Evolutionary conservation across 441 rosid genomes (phyloP).

Genomic region (Daphne laureola): DNA sequence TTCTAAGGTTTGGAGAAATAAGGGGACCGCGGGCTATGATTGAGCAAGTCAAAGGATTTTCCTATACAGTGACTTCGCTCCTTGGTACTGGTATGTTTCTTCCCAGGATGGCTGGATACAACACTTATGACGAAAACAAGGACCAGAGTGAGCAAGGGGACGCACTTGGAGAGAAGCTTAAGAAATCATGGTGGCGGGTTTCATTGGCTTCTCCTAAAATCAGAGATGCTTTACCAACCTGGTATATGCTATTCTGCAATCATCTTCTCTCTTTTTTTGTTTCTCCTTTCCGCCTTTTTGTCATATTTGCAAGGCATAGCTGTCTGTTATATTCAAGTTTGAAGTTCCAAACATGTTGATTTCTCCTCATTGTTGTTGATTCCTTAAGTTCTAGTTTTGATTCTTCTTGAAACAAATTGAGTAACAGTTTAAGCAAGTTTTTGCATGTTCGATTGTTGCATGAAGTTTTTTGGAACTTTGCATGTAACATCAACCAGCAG

Average conservation of each 20-base stretch:
- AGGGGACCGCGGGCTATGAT: slow-evolving; percentile 75
- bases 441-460: slow-evolving; percentile 5
- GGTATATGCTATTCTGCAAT: slow-evolving; percentile 28
- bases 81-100: slow-evolving; percentile 71
- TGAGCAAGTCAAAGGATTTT: slow-evolving; percentile 94
- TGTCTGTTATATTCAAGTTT: no score
- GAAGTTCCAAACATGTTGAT: no score
- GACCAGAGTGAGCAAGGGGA: slow-evolving; percentile 24
- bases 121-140: slow-evolving; percentile 22
- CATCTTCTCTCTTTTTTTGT: slow-evolving; percentile 1
- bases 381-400: no score
- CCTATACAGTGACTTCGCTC: slow-evolving; percentile 80
- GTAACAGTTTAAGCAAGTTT: not conserved
- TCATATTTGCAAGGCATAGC: no score
- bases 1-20: slow-evolving; percentile 80
- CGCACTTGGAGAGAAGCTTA: slow-evolving; percentile 31
- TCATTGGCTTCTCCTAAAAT: slow-evolving; percentile 80
- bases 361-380: no score
- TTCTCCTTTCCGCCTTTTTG: not conserved
- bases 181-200: slow-evolving; percentile 77
- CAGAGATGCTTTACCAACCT: slow-evolving; percentile 37
- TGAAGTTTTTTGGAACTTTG: not conserved
- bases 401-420: no score
- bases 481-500: slow-evolving; percentile 37
- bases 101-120: slow-evolving; percentile 48